Percentiles rank a stretch among this genome's conserved stretches.
Conservation (phyloP, 441 rosid species). For the Eutrema salsugineum region DNA sequence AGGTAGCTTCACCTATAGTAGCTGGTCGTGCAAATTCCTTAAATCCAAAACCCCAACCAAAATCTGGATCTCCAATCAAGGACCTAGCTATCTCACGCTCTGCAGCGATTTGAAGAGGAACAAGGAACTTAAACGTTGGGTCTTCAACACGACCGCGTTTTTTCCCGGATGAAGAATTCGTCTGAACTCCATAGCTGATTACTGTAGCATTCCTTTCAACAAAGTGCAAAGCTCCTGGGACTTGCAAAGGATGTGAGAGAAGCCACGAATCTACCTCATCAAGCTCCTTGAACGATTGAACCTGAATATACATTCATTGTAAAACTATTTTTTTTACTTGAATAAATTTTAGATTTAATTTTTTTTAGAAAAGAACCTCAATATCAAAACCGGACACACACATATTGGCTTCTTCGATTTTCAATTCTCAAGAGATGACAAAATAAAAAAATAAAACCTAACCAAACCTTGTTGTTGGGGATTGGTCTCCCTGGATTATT, state of each 20-base stretch:
- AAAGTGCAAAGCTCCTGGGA: conserved; percentile 86
- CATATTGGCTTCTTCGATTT: background rate
- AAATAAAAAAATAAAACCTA: background rate
- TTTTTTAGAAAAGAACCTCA: too few species aligned
- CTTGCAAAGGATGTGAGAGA: conserved; percentile 45
- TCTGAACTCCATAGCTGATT: conserved; percentile 82
- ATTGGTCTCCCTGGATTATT: conserved; percentile 79
- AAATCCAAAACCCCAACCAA: conserved; percentile 70
- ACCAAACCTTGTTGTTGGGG: conserved; percentile 47
- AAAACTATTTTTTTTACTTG: too few species aligned
- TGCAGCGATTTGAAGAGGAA: conserved; percentile 92
- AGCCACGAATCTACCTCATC: conserved; percentile 82
- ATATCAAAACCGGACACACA: background rate
- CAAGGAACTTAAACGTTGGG: conserved; percentile 78
- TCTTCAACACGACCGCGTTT: conserved; percentile 66
- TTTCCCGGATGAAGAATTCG: conserved; percentile 62
- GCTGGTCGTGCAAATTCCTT: conserved; percentile 81
- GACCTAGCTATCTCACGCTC: conserved; percentile 95
- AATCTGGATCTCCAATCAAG: conserved; percentile 57
- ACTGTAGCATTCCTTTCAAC: conserved; percentile 44
- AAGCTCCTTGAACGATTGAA: conserved; percentile 54
- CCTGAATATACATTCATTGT: conserved; percentile 36
- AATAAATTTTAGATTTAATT: too few species aligned
- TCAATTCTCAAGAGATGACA: background rate
- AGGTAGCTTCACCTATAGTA: background rate